Base-by-base conservation (phyloP, 2,329 filamentous ascomycete genomes). In the Apiospora rasikravindrae region DNA sequence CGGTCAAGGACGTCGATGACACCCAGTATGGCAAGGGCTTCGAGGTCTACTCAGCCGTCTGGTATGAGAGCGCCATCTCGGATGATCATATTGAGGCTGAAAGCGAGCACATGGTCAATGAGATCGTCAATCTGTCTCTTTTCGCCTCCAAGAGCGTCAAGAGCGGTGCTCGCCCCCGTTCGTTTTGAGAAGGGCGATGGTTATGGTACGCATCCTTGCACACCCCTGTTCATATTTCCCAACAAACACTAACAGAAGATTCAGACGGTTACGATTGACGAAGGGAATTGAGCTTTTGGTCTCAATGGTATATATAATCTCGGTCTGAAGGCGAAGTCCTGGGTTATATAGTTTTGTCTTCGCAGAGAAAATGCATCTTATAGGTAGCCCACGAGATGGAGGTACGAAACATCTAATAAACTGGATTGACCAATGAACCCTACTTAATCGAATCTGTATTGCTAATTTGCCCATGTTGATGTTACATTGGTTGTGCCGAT, bases 51-150 rank as follows among this genome's bases (percentile, higher is more conserved):
- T 73, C 75, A 3, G 73, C 74, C 2, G 71, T 76, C 26, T 76
- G 75, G 75, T 75, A 74, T 29, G 73, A 73, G 19, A 37, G 53
- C 40, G 64, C 29, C 1, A 72, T 74, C 68, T 73, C 75, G 26
- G 49, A 69, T 33, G 70, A 61, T 2, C 74, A 74, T 45, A 67
- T 75, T 2, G 68, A 69, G 4, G 73, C 74, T 22, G 75, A 76
- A 67, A 72, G 72, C 11, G 70, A 76, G 53, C 75, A 76, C 44
- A 76, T 76, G 73, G 72, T 76, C 24, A 73, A 74, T 5, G 75
- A 76, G 69, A 72, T 76, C 14, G 70, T 76, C 66, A 76, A 76
- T 37, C 37, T 76, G 26, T 72, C 75, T 4, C 47, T 75, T 22
- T 53, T 73, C 53, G 74, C 75, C 24, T n/a, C 45, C 33, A 69